These are phyloP conservation scores for Picea glauca DNA, from an alignment of 75 land plant species.

Conservation along the genomic window DNA sequence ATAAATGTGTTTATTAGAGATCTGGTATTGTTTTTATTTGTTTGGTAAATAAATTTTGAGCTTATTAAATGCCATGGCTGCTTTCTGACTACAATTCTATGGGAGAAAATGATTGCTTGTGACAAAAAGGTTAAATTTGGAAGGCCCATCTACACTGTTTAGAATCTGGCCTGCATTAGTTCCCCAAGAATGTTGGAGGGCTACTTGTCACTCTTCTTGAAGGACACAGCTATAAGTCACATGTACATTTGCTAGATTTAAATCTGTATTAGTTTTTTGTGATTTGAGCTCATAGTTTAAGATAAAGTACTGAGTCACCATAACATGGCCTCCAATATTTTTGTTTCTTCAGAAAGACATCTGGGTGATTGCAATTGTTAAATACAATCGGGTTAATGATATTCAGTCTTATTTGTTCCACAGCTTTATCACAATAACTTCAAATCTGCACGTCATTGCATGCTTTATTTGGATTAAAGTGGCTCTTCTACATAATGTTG, in stretches of 20 bases:
- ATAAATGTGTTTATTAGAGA: background rate
- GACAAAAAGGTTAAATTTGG: background rate
- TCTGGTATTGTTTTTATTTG: background rate
- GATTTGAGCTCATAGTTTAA: background rate
- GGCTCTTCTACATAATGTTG: background rate
- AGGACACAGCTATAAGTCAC: background rate
- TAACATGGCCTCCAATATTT: background rate
- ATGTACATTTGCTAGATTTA: background rate
- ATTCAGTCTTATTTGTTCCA: background rate
- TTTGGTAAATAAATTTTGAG: background rate
- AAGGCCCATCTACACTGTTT: background rate
- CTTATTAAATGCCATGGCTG: background rate
- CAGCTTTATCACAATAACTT: background rate
- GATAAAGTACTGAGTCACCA: background rate
- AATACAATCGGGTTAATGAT: background rate
- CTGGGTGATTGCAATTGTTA: background rate
- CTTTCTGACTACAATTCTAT: background rate
- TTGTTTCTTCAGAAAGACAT: background rate
- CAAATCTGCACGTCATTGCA: background rate
- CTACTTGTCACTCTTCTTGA: background rate
- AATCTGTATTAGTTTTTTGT: background rate
- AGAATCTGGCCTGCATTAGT: background rate
- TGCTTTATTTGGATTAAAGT: background rate
- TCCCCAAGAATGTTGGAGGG: background rate
- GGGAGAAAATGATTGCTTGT: background rate